Evolutionary conservation across 2,329 filamentous ascomycete genomes (phyloP).

Genomic region (Pestalotiopsis sp.): DNA sequence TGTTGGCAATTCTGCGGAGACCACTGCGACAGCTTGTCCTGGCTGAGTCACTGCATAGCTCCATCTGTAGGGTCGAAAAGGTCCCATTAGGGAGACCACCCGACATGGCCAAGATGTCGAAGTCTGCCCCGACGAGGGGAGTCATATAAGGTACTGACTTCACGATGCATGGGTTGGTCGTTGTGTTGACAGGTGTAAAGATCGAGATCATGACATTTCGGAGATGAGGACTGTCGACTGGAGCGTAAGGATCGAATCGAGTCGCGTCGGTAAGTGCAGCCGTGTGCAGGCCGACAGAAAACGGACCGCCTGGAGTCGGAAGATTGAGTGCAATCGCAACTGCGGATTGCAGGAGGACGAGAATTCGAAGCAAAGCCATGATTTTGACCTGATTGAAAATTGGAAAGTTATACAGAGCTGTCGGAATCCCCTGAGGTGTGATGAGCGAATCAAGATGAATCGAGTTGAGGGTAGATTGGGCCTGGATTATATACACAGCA

Average conservation of each 20-base stretch:
- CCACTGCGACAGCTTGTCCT: not conserved
- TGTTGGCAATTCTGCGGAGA: not conserved
- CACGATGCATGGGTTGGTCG: not conserved
- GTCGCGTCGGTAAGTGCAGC: slow-evolving; percentile 8
- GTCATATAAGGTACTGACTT: slow-evolving; percentile 13
- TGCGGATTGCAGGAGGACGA: not conserved
- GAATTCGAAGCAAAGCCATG: not conserved
- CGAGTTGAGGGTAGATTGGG: too few relatives aligned
- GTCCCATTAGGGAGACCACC: slow-evolving; percentile 10
- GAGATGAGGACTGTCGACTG: slow-evolving; percentile 1
- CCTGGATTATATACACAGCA: too few relatives aligned
- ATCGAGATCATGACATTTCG: slow-evolving; percentile 13
- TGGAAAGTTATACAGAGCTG: too few relatives aligned
- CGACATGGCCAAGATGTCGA: slow-evolving; percentile 4
- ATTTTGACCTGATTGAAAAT: too few relatives aligned
- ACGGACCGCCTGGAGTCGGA: slow-evolving; percentile 7
- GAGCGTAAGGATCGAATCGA: slow-evolving; percentile 14
- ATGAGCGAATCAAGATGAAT: too few relatives aligned
- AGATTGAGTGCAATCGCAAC: not conserved
- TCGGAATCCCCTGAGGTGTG: too few relatives aligned
- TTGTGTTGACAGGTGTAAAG: slow-evolving; percentile 12
- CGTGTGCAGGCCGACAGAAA: slow-evolving; percentile 5
- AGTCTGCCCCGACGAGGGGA: slow-evolving; percentile 10
- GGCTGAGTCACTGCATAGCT: not conserved
- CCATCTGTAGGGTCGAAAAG: slow-evolving; percentile 9